phyloP scores from a whole-genome alignment of 2,329 filamentous ascomycete genomes.

The Cladosporium colombiae region DNA sequence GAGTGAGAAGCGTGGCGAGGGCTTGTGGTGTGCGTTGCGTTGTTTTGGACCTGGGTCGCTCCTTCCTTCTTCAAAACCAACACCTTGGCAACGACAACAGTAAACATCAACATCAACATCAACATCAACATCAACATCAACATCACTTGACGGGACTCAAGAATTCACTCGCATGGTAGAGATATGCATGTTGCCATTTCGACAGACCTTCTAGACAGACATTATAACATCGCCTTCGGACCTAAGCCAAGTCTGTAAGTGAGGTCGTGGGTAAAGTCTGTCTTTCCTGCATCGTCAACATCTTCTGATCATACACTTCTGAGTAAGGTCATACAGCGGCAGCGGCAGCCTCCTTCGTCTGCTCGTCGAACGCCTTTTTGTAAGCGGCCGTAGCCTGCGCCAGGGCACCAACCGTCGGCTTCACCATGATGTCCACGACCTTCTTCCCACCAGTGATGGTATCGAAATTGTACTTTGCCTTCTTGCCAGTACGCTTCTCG shows the following conservation, averaged over 20 bases:
- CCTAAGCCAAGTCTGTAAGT: neutral
- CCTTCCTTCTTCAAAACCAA: neutral
- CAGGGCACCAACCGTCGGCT: constrained; percentile 71
- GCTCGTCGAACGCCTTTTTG: constrained; percentile 58
- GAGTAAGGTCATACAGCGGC: constrained; percentile 1
- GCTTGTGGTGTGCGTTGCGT: neutral
- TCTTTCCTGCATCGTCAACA: neutral
- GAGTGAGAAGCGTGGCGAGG: neutral
- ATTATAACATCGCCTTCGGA: neutral
- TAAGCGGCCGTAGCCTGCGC: constrained; percentile 72
- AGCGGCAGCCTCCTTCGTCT: constrained; percentile 14
- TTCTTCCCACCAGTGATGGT: constrained; percentile 73
- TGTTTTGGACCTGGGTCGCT: neutral
- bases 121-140: neutral
- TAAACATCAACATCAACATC: neutral
- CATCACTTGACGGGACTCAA: neutral
- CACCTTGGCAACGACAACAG: neutral
- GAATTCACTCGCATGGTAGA: neutral
- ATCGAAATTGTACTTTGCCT: constrained; percentile 63
- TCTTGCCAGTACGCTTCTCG: constrained; percentile 72
- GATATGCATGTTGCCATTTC: neutral
- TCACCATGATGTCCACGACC: constrained; percentile 74
- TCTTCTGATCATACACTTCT: neutral
- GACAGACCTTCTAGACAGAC: neutral
- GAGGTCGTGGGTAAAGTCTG: neutral